Evolutionary conservation across 495 filamentous ascomycete genomes (phyloP).

Genomic region (Friedmanniomyces endolithicus): DNA sequence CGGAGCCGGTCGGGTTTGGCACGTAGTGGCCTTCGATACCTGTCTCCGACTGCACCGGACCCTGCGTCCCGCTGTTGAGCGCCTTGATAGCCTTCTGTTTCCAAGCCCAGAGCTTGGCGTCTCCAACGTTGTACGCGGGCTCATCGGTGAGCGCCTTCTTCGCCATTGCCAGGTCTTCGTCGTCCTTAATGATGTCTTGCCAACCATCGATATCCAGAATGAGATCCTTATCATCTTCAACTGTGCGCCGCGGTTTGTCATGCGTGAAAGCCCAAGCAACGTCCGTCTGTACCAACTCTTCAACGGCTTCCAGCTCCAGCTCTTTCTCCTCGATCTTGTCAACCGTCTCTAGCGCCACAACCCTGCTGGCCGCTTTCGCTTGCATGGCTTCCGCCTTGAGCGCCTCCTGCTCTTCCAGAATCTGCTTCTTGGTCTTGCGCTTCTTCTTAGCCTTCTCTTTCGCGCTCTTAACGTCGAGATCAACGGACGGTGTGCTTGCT

Average conservation of each 20-base stretch:
- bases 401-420: slow-evolving; percentile 56
- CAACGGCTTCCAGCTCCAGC: slow-evolving; percentile 24
- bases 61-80: slow-evolving; percentile 46
- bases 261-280: slow-evolving; percentile 50
- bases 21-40: slow-evolving; percentile 84
- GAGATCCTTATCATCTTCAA: slow-evolving; percentile 53
- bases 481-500: slow-evolving; percentile 25
- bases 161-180: slow-evolving; percentile 58
- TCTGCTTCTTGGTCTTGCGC: slow-evolving; percentile 62
- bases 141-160: slow-evolving; percentile 38
- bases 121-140: slow-evolving; percentile 43
- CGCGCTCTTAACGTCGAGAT: slow-evolving; percentile 33
- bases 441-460: slow-evolving; percentile 34
- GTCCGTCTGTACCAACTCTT: slow-evolving; percentile 32
- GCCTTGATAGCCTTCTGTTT: slow-evolving; percentile 79
- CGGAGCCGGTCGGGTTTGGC: slow-evolving; percentile 67
- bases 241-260: slow-evolving; percentile 47
- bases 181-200: slow-evolving; percentile 65
- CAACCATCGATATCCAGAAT: slow-evolving; percentile 66
- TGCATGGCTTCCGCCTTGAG: slow-evolving; percentile 36
- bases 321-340: slow-evolving; percentile 19
- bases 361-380: slow-evolving; percentile 21
- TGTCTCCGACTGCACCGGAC: slow-evolving; percentile 35
- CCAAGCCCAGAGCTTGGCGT: slow-evolving; percentile 73
- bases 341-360: slow-evolving; percentile 10